phyloP scores from a whole-genome alignment of 2,329 filamentous ascomycete genomes.

The Xylariales sp. region DNA sequence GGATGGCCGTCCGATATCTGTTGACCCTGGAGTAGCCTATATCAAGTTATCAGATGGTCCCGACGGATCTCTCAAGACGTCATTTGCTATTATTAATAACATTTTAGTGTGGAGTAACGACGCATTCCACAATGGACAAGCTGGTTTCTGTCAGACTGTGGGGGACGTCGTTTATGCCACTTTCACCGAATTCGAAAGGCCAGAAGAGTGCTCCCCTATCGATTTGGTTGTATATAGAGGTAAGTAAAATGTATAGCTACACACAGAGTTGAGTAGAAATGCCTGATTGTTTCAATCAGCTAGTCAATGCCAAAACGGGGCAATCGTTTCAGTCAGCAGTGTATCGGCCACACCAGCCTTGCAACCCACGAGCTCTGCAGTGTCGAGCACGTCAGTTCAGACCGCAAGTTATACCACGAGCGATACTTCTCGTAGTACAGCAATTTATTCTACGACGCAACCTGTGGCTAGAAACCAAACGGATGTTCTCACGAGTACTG shows the following conservation, averaged over 20 bases:
- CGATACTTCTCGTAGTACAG: no score
- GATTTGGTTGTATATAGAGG: slow-evolving; percentile 14
- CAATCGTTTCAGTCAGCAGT: no score
- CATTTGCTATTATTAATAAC: slow-evolving; percentile 11
- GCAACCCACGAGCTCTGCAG: no score
- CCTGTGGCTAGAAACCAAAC: no score
- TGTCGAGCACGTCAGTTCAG: no score
- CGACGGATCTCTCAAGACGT: slow-evolving; percentile 9
- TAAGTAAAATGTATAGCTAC: slow-evolving; percentile 9
- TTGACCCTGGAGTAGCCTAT: slow-evolving; percentile 12
- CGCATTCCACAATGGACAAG: slow-evolving; percentile 13
- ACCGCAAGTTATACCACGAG: no score
- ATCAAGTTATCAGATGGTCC: slow-evolving; percentile 11
- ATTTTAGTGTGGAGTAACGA: slow-evolving; percentile 15
- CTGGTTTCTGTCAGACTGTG: slow-evolving; percentile 13
- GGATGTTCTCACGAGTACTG: no score
- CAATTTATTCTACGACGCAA: no score
- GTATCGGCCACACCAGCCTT: no score
- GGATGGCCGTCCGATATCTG: slow-evolving; percentile 10
- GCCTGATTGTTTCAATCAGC: no score
- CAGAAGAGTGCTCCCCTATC: slow-evolving; percentile 10
- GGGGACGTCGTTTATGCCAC: slow-evolving; percentile 13
- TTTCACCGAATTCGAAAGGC: slow-evolving; percentile 12
- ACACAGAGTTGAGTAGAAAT: no score
- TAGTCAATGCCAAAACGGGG: no score